Conservation (phyloP, 768 basidiomycete species). For the Lyophyllum semitale region DNA sequence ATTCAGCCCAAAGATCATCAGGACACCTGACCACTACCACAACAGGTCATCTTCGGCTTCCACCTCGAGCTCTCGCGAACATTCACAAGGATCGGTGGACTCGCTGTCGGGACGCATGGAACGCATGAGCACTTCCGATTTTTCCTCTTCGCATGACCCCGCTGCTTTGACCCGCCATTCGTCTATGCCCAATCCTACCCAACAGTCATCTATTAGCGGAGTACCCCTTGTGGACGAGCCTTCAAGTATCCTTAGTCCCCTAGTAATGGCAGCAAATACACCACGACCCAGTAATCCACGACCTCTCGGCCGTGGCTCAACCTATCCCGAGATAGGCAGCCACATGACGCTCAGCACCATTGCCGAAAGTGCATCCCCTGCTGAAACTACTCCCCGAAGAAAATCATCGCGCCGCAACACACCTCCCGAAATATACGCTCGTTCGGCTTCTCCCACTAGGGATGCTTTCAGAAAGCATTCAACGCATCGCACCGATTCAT, state of each 20-base stretch:
- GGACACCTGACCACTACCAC: slow-evolving; percentile 61
- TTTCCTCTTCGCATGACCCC: slow-evolving; percentile 10
- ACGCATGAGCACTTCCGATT: slow-evolving; percentile 19
- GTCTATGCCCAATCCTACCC: slow-evolving; percentile 26
- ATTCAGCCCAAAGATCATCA: slow-evolving; percentile 68
- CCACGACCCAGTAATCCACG: slow-evolving; percentile 27
- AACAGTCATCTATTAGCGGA: slow-evolving; percentile 21
- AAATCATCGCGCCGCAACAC: slow-evolving; percentile 1
- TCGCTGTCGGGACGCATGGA: slow-evolving; percentile 30
- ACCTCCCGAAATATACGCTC: neutral
- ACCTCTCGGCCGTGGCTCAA: slow-evolving; percentile 30
- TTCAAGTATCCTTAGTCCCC: slow-evolving; percentile 44
- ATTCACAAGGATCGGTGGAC: slow-evolving; percentile 24
- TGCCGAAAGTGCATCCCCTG: slow-evolving; percentile 27
- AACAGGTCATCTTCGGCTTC: slow-evolving; percentile 18
- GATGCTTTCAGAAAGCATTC: neutral
- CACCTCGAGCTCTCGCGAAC: slow-evolving; percentile 16
- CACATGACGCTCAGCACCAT: slow-evolving; percentile 39
- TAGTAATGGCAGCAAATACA: slow-evolving; percentile 33
- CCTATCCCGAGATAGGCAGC: slow-evolving; percentile 30
- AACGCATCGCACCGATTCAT: slow-evolving; percentile 4
- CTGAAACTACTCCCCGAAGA: neutral
- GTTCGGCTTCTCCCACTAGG: slow-evolving; percentile 8
- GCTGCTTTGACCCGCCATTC: slow-evolving; percentile 32
- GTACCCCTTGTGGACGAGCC: slow-evolving; percentile 47